phyloP scores from a whole-genome alignment of 2,329 filamentous ascomycete genomes.

The Ceratocystis variospora region DNA sequence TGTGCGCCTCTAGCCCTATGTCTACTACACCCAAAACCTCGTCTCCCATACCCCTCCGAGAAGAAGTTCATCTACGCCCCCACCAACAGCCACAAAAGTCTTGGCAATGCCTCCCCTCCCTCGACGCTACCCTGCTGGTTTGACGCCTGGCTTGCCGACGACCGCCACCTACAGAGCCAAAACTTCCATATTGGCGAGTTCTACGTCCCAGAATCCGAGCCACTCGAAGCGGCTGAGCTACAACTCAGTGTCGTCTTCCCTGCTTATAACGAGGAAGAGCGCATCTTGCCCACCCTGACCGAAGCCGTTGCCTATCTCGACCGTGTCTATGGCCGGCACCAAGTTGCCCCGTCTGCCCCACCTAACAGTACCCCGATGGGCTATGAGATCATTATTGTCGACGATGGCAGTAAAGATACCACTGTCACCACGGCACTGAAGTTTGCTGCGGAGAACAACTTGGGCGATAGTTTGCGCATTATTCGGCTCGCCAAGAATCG shows the following conservation, averaged over 20 bases:
- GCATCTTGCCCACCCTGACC: conserved; percentile 70
- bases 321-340: conserved; percentile 50
- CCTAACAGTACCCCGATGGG: conserved; percentile 33
- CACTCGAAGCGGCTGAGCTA: conserved; percentile 63
- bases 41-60: conserved; percentile 59
- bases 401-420: conserved; percentile 74
- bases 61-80: conserved; percentile 74
- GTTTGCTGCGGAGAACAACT: conserved; percentile 60
- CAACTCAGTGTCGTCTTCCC: conserved; percentile 86
- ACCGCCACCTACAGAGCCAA: conserved; percentile 27
- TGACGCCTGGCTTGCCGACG: conserved; percentile 55
- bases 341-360: conserved; percentile 20
- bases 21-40: conserved; percentile 67
- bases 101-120: not conserved
- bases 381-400: conserved; percentile 87
- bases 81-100: conserved; percentile 28
- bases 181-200: conserved; percentile 30
- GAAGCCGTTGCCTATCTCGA: conserved; percentile 84
- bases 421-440: conserved; percentile 68
- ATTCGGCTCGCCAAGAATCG: conserved; percentile 68
- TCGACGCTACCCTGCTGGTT: conserved; percentile 71
- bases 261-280: conserved; percentile 84
- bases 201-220: conserved; percentile 34
- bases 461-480: conserved; percentile 69
- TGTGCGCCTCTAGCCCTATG: conserved; percentile 40